phyloP scores from a whole-genome alignment of 192 early-diverging fungal genomes.

The Backusella westeae region DNA sequence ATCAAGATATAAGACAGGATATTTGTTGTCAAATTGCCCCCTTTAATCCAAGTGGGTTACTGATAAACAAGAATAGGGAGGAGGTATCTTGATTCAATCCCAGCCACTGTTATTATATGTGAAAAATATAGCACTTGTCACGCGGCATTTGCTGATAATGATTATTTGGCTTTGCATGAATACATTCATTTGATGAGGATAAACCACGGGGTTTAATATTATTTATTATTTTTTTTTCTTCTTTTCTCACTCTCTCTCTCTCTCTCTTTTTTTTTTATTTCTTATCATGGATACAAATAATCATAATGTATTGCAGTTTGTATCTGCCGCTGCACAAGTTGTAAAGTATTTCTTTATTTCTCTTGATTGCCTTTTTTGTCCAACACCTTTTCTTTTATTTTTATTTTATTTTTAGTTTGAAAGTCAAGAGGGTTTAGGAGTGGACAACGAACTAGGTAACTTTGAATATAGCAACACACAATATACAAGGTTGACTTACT shows the following conservation, averaged over 20 bases:
- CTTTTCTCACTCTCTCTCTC: neutral
- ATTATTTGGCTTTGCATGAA: neutral
- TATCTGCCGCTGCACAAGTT: conserved; percentile 35
- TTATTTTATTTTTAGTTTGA: conserved; percentile 15
- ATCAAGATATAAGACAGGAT: too few relatives aligned
- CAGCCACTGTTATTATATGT: too few relatives aligned
- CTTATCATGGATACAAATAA: conserved; percentile 27
- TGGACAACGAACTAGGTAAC: conserved; percentile 4
- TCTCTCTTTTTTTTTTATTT: neutral
- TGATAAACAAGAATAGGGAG: too few relatives aligned
- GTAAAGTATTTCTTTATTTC: conserved; percentile 14
- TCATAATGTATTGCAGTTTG: conserved; percentile 38
- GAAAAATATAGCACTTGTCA: too few relatives aligned
- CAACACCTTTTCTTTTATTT: too few relatives aligned
- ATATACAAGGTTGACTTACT: neutral
- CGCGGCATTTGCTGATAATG: too few relatives aligned
- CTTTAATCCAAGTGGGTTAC: too few relatives aligned
- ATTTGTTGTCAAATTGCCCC: too few relatives aligned
- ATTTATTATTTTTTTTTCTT: neutral
- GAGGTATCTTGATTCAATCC: too few relatives aligned
- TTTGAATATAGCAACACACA: neutral
- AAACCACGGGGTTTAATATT: neutral
- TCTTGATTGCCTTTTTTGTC: neutral
- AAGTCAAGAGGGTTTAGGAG: conserved; percentile 19
- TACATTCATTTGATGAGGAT: neutral